Base-by-base conservation (phyloP, 129 eudicot species). In the Heracleum sosnowskyi region DNA sequence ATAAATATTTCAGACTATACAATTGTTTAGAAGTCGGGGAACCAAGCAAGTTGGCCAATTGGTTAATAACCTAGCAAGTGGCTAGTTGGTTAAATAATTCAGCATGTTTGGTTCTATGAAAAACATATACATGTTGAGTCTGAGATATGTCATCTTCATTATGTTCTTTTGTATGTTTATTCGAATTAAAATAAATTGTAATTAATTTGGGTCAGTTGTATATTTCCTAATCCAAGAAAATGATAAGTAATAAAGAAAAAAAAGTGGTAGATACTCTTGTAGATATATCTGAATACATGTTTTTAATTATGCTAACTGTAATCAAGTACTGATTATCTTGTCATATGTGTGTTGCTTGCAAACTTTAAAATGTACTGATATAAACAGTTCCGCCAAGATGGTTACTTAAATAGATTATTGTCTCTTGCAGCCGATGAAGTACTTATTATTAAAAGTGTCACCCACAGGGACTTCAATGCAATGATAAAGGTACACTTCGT, bases 391-490 rank as follows among this genome's bases (percentile, higher is more conserved):
- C 11, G 4, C 64, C 64, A 18, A 20, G 29, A 24, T 49, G 57
- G n/a, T 55, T 55, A 22, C 33, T 57, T 10, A 57, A n/a, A 69
- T 79, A 40, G 44, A 70, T 17, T 73, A 33, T 84, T 64, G 41
- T 80, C 77, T 87, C 77, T 63, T 83, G 85, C 96, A 95, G 98
- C 82, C 78, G 86, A 87, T 81, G 98, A 78, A 74, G 80, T 78
- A 82, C 96, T 95, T 81, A 87, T 95, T 33, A 91, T 95, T 82
- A 95, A 95, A 88, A 95, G 98, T 87, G 83, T 91, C 77, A 95
- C 94, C 40, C 98, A 94, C 80, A 94, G 89, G 82, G 96, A 90
- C 87, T 91, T 95, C 80, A 95, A 91, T 82, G 87, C 78, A 75
- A 90, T 95, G 97, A 95, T 95, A 46, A 86, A 95, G 92, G 98